phyloP scores from a whole-genome alignment of 805 yeast genomes.

The Barnettozyma sp. region DNA sequence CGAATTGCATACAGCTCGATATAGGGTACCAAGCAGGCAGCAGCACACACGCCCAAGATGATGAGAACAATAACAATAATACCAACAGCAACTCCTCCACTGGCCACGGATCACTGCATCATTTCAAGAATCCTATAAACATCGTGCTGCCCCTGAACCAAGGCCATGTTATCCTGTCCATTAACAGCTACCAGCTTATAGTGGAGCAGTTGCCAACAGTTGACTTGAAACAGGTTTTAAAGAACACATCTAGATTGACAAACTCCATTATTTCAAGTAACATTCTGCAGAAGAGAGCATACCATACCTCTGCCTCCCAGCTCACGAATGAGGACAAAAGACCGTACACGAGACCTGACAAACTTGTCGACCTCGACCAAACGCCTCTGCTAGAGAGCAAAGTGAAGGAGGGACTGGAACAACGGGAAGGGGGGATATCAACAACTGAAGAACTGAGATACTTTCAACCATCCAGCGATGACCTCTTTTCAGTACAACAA shows the following conservation, averaged over 20 bases:
- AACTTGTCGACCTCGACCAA: slow-evolving; percentile 4
- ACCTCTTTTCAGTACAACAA: slow-evolving; percentile 6
- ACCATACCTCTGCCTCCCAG: slow-evolving; percentile 6
- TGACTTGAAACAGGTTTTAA: slow-evolving; percentile 7
- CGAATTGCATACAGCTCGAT: slow-evolving; percentile 27
- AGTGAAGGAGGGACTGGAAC: no score
- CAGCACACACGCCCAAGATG: slow-evolving; percentile 13
- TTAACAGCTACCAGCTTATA: slow-evolving; percentile 15
- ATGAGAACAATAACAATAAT: slow-evolving; percentile 16
- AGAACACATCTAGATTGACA: slow-evolving; percentile 3
- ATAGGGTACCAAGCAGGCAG: slow-evolving; percentile 15
- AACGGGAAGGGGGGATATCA: no score
- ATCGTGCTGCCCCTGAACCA: slow-evolving; percentile 17
- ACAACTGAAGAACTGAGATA: slow-evolving; percentile 11
- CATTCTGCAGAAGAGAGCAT: slow-evolving; percentile 5
- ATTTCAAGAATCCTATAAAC: slow-evolving; percentile 16
- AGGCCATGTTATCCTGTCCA: slow-evolving; percentile 15
- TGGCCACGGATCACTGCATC: not conserved
- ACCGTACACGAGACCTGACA: slow-evolving; percentile 1
- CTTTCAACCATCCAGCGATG: slow-evolving; percentile 14
- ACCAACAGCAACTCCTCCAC: no score
- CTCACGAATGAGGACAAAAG: not conserved
- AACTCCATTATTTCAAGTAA: slow-evolving; percentile 1
- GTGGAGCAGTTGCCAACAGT: slow-evolving; percentile 12
- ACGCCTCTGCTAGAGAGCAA: not conserved